Base-by-base conservation (phyloP, 331 rosid genomes). In the Quercus lobata region DNA sequence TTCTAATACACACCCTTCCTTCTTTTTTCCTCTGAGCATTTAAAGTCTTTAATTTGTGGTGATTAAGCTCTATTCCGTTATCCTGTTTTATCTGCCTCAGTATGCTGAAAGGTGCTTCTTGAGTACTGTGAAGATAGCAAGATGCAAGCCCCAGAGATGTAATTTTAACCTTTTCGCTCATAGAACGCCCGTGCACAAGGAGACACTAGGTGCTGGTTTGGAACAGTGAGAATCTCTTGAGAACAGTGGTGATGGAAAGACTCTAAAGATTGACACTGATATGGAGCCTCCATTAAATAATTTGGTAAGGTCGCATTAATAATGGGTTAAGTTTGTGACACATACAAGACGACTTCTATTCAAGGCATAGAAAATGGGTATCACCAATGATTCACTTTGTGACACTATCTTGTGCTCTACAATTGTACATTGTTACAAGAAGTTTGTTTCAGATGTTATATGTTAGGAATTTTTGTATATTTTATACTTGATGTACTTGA, bases 181-280 rank as follows among this genome's bases (percentile, higher is more conserved):
- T 5, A 71, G 81, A 73, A 78, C 85, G 77, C 80, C 83, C 14
- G 88, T 93, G 71, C 97, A 93, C 80, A 73, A 84, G 49, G 94
- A 89, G 78, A 91, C 94, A 1, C 87, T 89, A 69, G 30, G 30
- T 89, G 53, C 69, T 86, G 56, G 89, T 85, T 82, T 86, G 97
- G 94, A 86, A 86, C 88, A 80, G 91, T 81, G 65, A 70, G 76
- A 79, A 76, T 66, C 87, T 87, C 62, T 37, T 76, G 54, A 79
- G 87, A 63, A 79, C 88, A 35, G 89, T 91, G 60, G 94, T 91
- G 81, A 89, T 87, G 87, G 97, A 93, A 83, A 89, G 94, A 49
- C 85, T 93, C 52, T 84, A 81, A 27, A 8, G 17, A 27, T 69
- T 35, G 12, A 10, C 21, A 57, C 35, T 29, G 22, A 73, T 9